Evolutionary conservation across 305 asterid genomes (phyloP), one percentile per base, ranked within the genome.

Genomic region (Solanum hybrid): DNA sequence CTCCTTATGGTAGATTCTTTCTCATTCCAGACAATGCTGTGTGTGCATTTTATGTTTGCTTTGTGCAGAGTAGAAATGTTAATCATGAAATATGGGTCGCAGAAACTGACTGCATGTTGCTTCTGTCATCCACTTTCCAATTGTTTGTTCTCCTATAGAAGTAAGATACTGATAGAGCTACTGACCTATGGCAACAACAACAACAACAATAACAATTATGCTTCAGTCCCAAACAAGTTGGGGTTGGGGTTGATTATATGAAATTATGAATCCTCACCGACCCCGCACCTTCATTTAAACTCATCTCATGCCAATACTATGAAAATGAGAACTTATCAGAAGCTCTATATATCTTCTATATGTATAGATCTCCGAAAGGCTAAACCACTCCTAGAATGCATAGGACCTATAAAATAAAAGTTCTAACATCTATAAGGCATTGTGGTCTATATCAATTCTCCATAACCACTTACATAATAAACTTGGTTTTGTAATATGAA

Each of bases 1-100:
- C 99, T 90, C 98, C 99, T 86, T 98, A 96, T 89, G 99, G 99
- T 98, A 91, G 93, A 92, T 89, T 60, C 73, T 89, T 85, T 84
- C 31, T 84, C 31, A 6, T 56, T 84, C 75, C 76, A 56, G 87
- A 4, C 31, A 84, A 20, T 26, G 32, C 27, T 84, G 42, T 56
- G 42, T 51, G 36, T 51, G 72, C 37, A 9, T 51, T 46, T 84
- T 84, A 51, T 31, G 31, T 51, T 84, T 31, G 22, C 75, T 56
- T 51, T 56, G 22, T 84, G 87, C 22, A 17, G 42, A 31, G 37
- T 51, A 51, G 76, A 84, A 51, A 51, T 11, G 29, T 20, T 56
- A 51, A 32, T 84, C 75, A 56, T 51, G 87, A 84, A 20, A 84
- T 51, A 84, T 82, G 37, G 42, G 22, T 84, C 29, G 4, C n/a